A percentile compares a stretch with the other conserved stretches of the same genome.
phyloP scores from a whole-genome alignment of 2,329 filamentous ascomycete genomes.

The Aureobasidium leucospermi region DNA sequence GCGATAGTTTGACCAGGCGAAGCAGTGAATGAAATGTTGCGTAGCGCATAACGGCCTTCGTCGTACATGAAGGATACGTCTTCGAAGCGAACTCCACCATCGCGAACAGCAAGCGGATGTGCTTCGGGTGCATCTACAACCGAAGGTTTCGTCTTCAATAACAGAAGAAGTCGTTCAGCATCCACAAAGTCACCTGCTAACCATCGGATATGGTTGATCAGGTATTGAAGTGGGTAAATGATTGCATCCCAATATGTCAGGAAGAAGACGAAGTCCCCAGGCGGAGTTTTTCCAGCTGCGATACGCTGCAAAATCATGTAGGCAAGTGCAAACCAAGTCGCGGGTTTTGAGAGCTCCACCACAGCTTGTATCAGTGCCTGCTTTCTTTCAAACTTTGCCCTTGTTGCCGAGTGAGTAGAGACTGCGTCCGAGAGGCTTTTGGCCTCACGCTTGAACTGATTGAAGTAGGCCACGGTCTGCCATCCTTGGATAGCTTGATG shows the following conservation, averaged over 20 bases:
- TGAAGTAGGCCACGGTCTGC: background rate
- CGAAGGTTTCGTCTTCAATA: background rate
- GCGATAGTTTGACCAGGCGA: constrained; percentile 70
- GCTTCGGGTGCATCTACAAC: background rate
- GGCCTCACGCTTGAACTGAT: background rate
- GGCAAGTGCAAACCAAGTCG: background rate
- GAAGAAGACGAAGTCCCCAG: background rate
- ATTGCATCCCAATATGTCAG: background rate
- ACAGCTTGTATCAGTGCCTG: background rate
- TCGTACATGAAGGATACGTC: background rate
- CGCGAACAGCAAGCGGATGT: background rate
- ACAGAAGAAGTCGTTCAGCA: background rate
- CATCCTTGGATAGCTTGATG: background rate
- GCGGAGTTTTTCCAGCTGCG: background rate
- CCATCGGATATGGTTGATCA: background rate
- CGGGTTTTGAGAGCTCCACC: background rate
- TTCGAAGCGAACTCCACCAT: background rate
- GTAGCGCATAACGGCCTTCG: background rate
- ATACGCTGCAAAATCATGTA: background rate
- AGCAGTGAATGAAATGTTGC: constrained; percentile 55
- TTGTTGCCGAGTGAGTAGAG: background rate
- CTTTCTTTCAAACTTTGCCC: background rate
- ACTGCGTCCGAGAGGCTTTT: background rate
- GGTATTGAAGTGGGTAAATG: background rate
- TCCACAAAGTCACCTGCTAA: background rate